These are phyloP conservation scores for Entomortierella beljakovae DNA, from an alignment of 192 early-diverging fungal genomes.

Conservation along the genomic window DNA sequence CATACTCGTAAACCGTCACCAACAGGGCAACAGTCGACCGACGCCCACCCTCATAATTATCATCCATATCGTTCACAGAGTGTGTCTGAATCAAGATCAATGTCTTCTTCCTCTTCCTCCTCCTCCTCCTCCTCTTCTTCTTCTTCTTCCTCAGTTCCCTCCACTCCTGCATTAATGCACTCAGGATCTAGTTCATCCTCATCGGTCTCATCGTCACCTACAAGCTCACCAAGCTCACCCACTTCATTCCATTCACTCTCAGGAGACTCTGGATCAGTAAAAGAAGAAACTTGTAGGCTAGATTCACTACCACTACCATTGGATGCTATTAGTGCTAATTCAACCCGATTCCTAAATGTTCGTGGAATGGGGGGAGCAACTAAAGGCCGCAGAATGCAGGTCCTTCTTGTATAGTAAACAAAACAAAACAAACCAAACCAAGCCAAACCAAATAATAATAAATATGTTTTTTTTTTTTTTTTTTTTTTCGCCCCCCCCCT, in stretches of 20 bases:
- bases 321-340: constrained; percentile 11
- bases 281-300: constrained; percentile 15
- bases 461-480: constrained; percentile 1
- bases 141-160: constrained; percentile 17
- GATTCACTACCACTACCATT: constrained; percentile 21
- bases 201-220: constrained; percentile 15
- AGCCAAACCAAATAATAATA: not conserved
- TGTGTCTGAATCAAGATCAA: constrained; percentile 1
- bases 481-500: not conserved
- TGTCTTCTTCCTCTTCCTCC: constrained; percentile 9
- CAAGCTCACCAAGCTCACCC: constrained; percentile 29
- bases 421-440: not conserved
- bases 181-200: constrained; percentile 17
- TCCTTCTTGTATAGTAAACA: constrained; percentile 31
- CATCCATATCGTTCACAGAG: constrained; percentile 31
- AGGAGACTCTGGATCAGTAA: not conserved
- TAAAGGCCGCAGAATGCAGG: constrained; percentile 43
- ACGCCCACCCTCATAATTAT: not conserved
- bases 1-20: constrained; percentile 36
- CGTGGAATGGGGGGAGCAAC: constrained; percentile 41
- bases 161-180: constrained; percentile 31
- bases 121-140: constrained; percentile 9
- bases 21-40: not conserved
- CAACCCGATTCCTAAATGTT: constrained; percentile 34
- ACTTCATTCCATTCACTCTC: constrained; percentile 7